Evolutionary conservation across 257 asterid genomes (phyloP), one percentile per base, ranked within the genome.

Genomic region (Solanum paucissectum): DNA sequence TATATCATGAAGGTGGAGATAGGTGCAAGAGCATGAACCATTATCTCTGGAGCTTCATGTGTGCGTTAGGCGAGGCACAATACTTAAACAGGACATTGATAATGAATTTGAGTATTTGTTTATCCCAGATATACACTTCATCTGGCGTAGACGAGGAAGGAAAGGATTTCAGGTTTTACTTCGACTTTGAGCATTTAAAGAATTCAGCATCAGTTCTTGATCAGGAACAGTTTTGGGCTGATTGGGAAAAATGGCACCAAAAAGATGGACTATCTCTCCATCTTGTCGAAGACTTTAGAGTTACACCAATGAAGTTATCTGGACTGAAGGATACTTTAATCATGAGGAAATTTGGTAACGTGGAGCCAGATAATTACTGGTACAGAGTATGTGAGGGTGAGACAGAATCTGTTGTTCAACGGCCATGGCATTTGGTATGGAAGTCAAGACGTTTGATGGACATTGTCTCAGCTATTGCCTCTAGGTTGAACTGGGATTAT

Each of bases 21-120:
- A 90, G 95, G 84, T 97, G 99, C 93, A 94, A 95, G 91, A 92
- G 91, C 90, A 97, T 95, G 98, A 81, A 90, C 83, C 98, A 95
- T 9, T 97, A 93, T 88, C 82, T 94, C 38, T 96, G 98, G 98
- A 92, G 98, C 89, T 97, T 97, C 88, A 86, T 86, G 89, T 97
- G 99, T 91, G 93, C 94, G 82, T 85, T 97, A 74, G 99, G 98
- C 36, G 99, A 97, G 93, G 99, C 99, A 5, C 97, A 89, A 89
- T 97, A 92, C 82, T 92, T 97, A 92, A 97, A 97, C 85, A 92
- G 99, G 64, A 97, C 99, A 3, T 91, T 97, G 64, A 96, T 97
- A 29, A 91, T 97, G 98, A 98, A 97, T 71, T 79, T 95, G 74
- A 93, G 91, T 83, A 58, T 97, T 7, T 97, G 99, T 87, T 91